These are phyloP conservation scores for Trichophyton equinum DNA, from an alignment of 2,329 filamentous ascomycete genomes.

Conservation along the genomic window DNA sequence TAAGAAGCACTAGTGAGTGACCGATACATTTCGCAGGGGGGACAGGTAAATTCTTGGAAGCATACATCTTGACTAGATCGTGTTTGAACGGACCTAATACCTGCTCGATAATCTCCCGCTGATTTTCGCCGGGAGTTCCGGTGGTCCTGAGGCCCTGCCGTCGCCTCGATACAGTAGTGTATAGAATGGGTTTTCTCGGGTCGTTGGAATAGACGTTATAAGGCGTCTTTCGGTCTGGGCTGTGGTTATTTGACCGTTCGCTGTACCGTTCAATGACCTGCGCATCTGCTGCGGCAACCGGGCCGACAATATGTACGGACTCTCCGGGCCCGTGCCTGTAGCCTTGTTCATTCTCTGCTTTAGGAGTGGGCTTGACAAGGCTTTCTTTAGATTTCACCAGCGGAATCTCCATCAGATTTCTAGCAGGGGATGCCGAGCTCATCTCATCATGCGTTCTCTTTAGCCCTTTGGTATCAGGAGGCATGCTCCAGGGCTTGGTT, in stretches of 20 bases:
- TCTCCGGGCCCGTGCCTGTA: conserved; percentile 19
- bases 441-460: conserved; percentile 11
- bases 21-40: conserved; percentile 8
- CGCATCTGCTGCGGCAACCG: conserved; percentile 47
- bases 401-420: conserved; percentile 6
- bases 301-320: conserved; percentile 46
- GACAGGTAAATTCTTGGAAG: conserved; percentile 13
- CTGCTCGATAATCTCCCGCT: conserved; percentile 45
- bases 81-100: conserved; percentile 44
- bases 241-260: conserved; percentile 25
- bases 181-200: conserved; percentile 35
- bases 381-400: neutral
- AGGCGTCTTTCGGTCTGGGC: conserved; percentile 30
- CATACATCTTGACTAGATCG: conserved; percentile 42
- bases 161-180: conserved; percentile 39
- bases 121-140: conserved; percentile 35
- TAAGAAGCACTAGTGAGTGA: conserved; percentile 23
- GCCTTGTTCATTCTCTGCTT: conserved; percentile 1
- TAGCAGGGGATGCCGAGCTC: neutral
- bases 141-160: conserved; percentile 37
- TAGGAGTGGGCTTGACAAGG: neutral
- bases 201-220: conserved; percentile 42
- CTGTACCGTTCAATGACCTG: conserved; percentile 48
- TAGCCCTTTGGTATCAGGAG: conserved; percentile 6
- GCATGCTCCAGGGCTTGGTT: conserved; percentile 6